phyloP scores from a whole-genome alignment of 371 early-diverging fungal species.

The Mucor sp. region DNA sequence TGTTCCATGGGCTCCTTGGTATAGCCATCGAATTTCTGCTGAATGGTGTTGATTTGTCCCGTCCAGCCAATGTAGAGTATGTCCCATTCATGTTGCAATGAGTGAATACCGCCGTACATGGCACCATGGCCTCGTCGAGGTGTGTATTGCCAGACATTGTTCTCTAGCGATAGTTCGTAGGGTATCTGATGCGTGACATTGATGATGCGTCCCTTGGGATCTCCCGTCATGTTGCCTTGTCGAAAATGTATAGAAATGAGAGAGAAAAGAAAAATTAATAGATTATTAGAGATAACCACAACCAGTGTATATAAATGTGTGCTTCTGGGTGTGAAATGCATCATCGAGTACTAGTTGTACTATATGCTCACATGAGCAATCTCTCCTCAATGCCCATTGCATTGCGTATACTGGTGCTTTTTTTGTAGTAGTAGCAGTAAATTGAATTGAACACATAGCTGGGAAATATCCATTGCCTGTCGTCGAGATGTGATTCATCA shows the following conservation, averaged over 20 bases:
- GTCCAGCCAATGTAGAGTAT: conserved; percentile 69
- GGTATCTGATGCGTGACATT: conserved; percentile 26
- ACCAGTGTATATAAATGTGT: not conserved
- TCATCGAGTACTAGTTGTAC: too few relatives aligned
- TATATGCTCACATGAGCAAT: not conserved
- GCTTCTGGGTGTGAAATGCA: not conserved
- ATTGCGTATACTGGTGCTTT: too few relatives aligned
- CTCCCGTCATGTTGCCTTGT: not conserved
- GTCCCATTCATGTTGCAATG: conserved; percentile 51
- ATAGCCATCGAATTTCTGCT: not conserved
- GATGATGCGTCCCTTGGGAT: conserved; percentile 17
- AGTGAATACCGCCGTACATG: conserved; percentile 70
- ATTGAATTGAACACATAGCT: too few relatives aligned
- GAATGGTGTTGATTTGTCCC: conserved; percentile 34
- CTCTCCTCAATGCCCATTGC: not conserved
- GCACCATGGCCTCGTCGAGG: conserved; percentile 72
- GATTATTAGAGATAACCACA: not conserved
- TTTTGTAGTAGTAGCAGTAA: too few relatives aligned
- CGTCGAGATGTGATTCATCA: too few relatives aligned
- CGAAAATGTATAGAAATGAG: not conserved
- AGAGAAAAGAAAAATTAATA: not conserved
- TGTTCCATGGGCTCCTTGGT: conserved; percentile 8
- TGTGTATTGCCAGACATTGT: conserved; percentile 20
- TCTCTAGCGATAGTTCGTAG: conserved; percentile 9
- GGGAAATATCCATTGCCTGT: too few relatives aligned